A percentile compares a stretch with the other conserved stretches of the same genome.
These are phyloP conservation scores for Scutellaria barbata DNA, from an alignment of 257 asterid genomes.

Conservation along the genomic window DNA sequence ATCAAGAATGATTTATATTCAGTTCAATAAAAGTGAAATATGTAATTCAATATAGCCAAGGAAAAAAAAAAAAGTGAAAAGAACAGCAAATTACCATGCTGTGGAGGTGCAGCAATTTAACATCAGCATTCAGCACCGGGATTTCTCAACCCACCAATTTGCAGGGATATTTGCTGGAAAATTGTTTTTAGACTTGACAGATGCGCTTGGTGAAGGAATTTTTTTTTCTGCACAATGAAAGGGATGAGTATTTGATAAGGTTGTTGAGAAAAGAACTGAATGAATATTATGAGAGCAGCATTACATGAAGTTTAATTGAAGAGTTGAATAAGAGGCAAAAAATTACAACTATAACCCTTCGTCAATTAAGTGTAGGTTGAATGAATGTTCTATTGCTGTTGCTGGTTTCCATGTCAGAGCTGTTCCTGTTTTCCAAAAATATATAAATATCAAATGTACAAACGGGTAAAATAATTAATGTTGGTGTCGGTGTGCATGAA, in stretches of 20 bases:
- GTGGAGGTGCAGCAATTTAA: no score
- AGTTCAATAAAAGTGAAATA: no score
- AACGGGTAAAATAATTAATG: neutral
- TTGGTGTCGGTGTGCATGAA: neutral
- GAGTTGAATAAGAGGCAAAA: neutral
- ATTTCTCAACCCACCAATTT: no score
- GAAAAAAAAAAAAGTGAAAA: no score
- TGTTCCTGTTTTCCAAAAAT: neutral
- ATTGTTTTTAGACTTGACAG: no score
- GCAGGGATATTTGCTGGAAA: no score
- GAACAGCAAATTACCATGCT: no score
- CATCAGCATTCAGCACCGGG: no score
- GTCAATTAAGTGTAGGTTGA: neutral
- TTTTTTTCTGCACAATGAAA: conserved; percentile 3
- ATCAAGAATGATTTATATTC: no score
- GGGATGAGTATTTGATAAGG: neutral
- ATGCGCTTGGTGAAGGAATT: neutral
- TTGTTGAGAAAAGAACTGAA: neutral
- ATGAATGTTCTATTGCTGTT: neutral
- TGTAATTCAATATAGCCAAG: no score
- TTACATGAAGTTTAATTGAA: neutral
- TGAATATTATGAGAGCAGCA: neutral
- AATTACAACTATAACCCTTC: neutral
- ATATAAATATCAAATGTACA: neutral
- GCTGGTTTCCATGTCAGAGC: neutral